Evolutionary conservation across 31 red algal genomes (phyloP).

Genomic region (Odonthalia washingtoniensis): DNA sequence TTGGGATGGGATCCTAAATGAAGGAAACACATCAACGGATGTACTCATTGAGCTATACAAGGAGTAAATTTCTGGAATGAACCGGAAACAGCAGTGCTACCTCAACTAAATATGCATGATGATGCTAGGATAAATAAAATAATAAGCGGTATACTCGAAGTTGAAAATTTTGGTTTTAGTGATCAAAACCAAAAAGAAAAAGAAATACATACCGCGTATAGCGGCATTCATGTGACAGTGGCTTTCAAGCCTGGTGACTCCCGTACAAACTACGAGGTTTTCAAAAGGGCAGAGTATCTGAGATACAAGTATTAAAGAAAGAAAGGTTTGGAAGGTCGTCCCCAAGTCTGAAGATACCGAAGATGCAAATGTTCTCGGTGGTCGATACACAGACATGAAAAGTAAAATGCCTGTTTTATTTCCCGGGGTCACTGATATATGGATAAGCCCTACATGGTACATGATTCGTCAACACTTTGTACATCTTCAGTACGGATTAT

Average conservation of each 20-base stretch:
- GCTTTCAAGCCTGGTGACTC: too few species aligned
- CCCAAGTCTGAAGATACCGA: background rate
- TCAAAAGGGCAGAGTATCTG: background rate
- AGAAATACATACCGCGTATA: too few species aligned
- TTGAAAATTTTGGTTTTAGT: too few species aligned
- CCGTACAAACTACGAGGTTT: background rate
- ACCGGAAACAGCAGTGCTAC: background rate
- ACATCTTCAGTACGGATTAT: background rate
- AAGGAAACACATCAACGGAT: background rate
- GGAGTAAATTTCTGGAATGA: background rate
- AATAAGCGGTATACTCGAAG: too few species aligned
- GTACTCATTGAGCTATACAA: background rate
- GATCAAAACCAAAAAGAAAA: too few species aligned
- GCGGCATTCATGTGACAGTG: too few species aligned
- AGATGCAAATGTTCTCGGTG: background rate
- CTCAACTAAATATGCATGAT: too few species aligned
- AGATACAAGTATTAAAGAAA: background rate
- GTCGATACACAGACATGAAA: background rate
- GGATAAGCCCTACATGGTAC: background rate
- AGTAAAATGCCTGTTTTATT: background rate
- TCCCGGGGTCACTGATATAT: background rate
- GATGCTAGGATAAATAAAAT: too few species aligned
- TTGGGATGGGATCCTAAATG: background rate
- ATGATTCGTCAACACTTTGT: background rate
- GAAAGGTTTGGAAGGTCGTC: background rate